A percentile compares a stretch with the other conserved stretches of the same genome.
Conservation (phyloP, 176 grass and related monocot genomes). For the Oryza rufipogon region DNA sequence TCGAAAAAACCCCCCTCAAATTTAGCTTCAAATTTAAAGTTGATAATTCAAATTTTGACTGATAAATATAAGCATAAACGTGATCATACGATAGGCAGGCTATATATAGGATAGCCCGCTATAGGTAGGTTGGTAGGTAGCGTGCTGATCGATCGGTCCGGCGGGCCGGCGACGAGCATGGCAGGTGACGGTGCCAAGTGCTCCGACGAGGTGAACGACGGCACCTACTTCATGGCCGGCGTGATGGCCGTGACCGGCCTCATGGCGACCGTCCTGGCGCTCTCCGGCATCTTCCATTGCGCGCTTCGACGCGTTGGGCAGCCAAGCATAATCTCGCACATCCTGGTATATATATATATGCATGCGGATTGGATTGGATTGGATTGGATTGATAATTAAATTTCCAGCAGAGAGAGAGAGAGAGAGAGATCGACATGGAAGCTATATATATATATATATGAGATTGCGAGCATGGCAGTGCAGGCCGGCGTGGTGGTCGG, state of each 20-base stretch:
- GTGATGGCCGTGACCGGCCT: constrained; percentile 47
- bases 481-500: constrained; percentile 63
- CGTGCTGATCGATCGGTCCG: neutral
- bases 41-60: too few species aligned
- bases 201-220: constrained; percentile 11
- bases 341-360: constrained; percentile 24
- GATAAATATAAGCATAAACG: too few species aligned
- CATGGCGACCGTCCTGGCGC: constrained; percentile 46
- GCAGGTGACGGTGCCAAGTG: constrained; percentile 2
- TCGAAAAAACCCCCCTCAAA: too few species aligned
- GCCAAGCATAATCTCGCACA: constrained; percentile 68
- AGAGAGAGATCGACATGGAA: too few species aligned
- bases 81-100: too few species aligned
- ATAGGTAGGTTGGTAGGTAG: neutral
- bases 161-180: neutral
- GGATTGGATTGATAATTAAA: too few species aligned
- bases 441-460: too few species aligned
- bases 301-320: constrained; percentile 61
- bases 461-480: neutral
- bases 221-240: constrained; percentile 38
- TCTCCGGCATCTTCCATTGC: constrained; percentile 57
- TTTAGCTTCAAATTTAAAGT: too few species aligned
- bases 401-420: too few species aligned
- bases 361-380: too few species aligned
- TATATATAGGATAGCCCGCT: neutral